A percentile compares a stretch with the other conserved stretches of the same genome.
Evolutionary conservation across 257 asterid genomes (phyloP).

Genomic region (Lantana camara): DNA sequence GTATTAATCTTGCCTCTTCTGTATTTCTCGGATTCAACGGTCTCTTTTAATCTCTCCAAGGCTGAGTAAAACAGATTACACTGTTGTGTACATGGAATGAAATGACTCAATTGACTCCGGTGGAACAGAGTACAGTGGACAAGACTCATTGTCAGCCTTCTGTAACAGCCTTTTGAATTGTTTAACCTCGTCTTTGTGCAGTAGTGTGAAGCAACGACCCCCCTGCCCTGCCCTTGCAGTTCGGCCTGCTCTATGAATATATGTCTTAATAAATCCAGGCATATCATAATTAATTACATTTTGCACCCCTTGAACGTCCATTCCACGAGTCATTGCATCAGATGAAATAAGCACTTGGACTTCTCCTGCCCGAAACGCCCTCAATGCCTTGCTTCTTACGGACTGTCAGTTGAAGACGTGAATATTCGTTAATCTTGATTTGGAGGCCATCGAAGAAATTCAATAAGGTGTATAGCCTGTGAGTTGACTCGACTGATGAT

Average conservation of each 20-base stretch:
- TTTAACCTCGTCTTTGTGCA: conserved; percentile 68
- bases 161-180: conserved; percentile 61
- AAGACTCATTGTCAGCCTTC: conserved; percentile 67
- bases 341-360: conserved; percentile 77
- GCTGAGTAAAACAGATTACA: conserved; percentile 47
- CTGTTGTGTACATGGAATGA: conserved; percentile 43
- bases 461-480: conserved; percentile 69
- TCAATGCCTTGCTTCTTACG: conserved; percentile 76
- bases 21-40: conserved; percentile 50
- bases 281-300: conserved; percentile 86
- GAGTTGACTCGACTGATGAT: conserved; percentile 84
- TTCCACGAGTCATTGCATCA: conserved; percentile 93
- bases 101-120: conserved; percentile 64
- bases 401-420: conserved; percentile 85
- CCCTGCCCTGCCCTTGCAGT: conserved; percentile 89
- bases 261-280: conserved; percentile 77
- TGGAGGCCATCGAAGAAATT: conserved; percentile 61
- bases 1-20: conserved; percentile 41
- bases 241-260: conserved; percentile 90
- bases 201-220: conserved; percentile 79
- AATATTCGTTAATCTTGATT: conserved; percentile 76
- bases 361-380: conserved; percentile 74
- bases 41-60: conserved; percentile 71
- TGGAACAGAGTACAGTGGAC: conserved; percentile 58
- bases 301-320: conserved; percentile 90